Percentiles rank a stretch among this genome's conserved stretches.
Conservation (phyloP, 352 stramenopile genomes). For the Globisporangium lucens region DNA sequence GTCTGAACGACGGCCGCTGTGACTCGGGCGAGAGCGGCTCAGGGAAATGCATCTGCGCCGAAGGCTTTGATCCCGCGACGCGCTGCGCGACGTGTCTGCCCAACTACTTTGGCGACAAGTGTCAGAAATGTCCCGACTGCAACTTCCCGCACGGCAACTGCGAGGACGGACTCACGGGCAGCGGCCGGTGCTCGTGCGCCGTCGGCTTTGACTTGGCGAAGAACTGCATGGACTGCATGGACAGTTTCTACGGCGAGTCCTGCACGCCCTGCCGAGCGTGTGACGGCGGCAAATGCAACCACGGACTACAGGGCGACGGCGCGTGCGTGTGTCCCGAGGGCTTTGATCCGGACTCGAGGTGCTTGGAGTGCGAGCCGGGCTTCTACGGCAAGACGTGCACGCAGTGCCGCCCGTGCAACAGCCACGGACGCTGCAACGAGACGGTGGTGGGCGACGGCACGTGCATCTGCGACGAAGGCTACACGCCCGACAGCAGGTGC, state of each 20-base stretch:
- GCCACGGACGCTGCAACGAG: slow-evolving; percentile 78
- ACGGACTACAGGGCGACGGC: slow-evolving; percentile 71
- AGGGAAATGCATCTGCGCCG: slow-evolving; percentile 64
- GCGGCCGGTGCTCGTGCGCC: slow-evolving; percentile 79
- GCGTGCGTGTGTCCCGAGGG: slow-evolving; percentile 79
- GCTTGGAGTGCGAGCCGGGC: slow-evolving; percentile 62
- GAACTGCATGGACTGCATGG: slow-evolving; percentile 85
- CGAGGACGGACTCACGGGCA: slow-evolving; percentile 75
- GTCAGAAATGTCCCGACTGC: slow-evolving; percentile 70
- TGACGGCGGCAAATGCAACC: slow-evolving; percentile 75
- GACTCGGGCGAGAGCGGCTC: slow-evolving; percentile 56
- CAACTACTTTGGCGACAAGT: slow-evolving; percentile 67
- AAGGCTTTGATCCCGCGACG: slow-evolving; percentile 74
- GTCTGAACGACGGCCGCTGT: slow-evolving; percentile 70
- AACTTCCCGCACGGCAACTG: slow-evolving; percentile 86
- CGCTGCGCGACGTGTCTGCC: slow-evolving; percentile 79
- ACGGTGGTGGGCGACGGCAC: slow-evolving; percentile 54
- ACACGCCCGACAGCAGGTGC: slow-evolving; percentile 69
- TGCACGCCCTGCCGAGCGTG: slow-evolving; percentile 81
- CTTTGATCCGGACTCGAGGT: slow-evolving; percentile 69
- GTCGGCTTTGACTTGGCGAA: slow-evolving; percentile 69
- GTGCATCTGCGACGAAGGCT: slow-evolving; percentile 86
- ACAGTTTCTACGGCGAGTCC: slow-evolving; percentile 67
- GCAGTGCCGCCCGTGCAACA: slow-evolving; percentile 80
- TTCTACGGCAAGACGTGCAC: slow-evolving; percentile 82